Percentiles rank a stretch among this genome's conserved stretches.
phyloP scores from a whole-genome alignment of 2,329 filamentous ascomycete species.

The Aspergillus uvarum region DNA sequence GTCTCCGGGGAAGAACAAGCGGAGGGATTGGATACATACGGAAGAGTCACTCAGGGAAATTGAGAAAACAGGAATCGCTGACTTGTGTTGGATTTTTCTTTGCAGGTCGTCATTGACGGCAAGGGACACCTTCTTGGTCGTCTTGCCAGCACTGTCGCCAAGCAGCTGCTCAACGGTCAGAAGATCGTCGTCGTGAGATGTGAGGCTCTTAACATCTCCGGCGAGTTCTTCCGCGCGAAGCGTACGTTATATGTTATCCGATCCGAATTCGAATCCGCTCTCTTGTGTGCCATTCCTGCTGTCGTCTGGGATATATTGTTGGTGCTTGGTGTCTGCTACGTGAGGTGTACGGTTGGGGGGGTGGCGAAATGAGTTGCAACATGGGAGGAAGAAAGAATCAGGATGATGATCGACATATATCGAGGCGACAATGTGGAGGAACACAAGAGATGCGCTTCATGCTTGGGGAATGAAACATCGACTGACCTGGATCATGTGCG shows the following conservation, averaged over 20 bases:
- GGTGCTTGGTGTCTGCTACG: constrained; percentile 4
- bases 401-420: neutral
- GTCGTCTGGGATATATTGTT: neutral
- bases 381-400: neutral
- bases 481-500: constrained; percentile 48
- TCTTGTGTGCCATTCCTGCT: neutral
- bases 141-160: constrained; percentile 95
- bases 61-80: constrained; percentile 29
- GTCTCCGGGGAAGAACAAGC: too few species aligned
- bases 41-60: too few species aligned
- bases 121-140: constrained; percentile 99
- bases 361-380: neutral
- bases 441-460: neutral
- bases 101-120: constrained; percentile 97
- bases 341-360: constrained; percentile 1
- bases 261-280: constrained; percentile 16
- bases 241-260: constrained; percentile 68
- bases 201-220: constrained; percentile 99
- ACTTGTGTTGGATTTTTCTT: constrained; percentile 42
- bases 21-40: too few species aligned
- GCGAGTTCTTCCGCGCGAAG: constrained; percentile 99
- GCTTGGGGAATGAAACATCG: constrained; percentile 9
- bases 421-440: constrained; percentile 3
- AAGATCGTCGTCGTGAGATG: constrained; percentile 99
- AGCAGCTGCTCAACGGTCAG: constrained; percentile 98